phyloP scores from a whole-genome alignment of 2,329 filamentous ascomycete species.

The Penicillium sp. region DNA sequence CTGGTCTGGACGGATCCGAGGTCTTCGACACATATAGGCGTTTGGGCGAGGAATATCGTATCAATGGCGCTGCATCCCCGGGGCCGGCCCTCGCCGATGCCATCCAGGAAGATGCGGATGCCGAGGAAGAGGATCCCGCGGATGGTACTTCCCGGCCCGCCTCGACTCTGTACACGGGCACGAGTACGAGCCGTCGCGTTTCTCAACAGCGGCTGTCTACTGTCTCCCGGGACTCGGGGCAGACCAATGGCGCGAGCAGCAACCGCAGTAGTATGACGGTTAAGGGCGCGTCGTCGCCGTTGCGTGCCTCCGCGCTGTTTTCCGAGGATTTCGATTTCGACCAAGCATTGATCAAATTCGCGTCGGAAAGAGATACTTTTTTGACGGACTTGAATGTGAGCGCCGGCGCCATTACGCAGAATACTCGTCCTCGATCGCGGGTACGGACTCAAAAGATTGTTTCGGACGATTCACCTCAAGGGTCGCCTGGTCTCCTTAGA shows the following conservation, averaged over 20 bases:
- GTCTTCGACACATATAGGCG: conserved; percentile 45
- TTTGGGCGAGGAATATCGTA: conserved; percentile 44
- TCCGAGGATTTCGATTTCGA: conserved; percentile 86
- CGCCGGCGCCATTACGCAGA: conserved; percentile 74
- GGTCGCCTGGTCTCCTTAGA: conserved; percentile 48
- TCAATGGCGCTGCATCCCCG: conserved; percentile 35
- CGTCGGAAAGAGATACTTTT: conserved; percentile 90
- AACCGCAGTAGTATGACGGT: conserved; percentile 66
- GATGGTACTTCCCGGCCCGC: conserved; percentile 42
- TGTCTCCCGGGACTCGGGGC: conserved; percentile 51
- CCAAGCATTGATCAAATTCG: conserved; percentile 88
- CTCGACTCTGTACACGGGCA: conserved; percentile 27
- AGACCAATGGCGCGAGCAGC: conserved; percentile 53
- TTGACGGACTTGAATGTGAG: conserved; percentile 87
- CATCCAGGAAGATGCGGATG: conserved; percentile 60
- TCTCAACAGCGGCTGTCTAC: conserved; percentile 47
- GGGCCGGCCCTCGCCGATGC: conserved; percentile 52
- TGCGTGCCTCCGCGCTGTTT: conserved; percentile 35
- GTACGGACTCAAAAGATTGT: conserved; percentile 80
- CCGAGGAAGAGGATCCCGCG: conserved; percentile 51
- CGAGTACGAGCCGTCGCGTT: conserved; percentile 30
- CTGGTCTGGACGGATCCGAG: conserved; percentile 49
- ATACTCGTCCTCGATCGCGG: conserved; percentile 67
- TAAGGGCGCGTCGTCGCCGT: conserved; percentile 39
- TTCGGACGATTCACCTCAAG: conserved; percentile 62